Percentiles rank a stretch among this genome's conserved stretches.
These are phyloP conservation scores for Pyricularia sp. DNA, from an alignment of 2,329 filamentous ascomycete genomes.

Conservation along the genomic window DNA sequence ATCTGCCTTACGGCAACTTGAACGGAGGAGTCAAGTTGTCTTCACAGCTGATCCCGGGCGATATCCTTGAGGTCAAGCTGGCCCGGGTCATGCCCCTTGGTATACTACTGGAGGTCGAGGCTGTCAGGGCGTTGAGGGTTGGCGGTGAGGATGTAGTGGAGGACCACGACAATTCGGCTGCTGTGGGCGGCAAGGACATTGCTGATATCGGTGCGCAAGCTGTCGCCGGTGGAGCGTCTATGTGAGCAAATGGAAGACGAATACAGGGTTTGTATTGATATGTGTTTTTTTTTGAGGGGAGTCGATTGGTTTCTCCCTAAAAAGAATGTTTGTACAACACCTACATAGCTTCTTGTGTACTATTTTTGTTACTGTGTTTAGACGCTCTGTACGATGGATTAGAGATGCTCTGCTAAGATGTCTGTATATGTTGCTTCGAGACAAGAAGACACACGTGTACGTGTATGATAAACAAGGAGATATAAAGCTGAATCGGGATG, in stretches of 20 bases:
- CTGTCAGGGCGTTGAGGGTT: conserved; percentile 15
- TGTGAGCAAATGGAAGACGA: neutral
- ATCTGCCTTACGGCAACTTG: conserved; percentile 26
- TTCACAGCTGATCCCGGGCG: conserved; percentile 28
- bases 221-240: neutral
- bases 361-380: neutral
- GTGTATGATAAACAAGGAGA: too few relatives aligned
- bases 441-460: neutral
- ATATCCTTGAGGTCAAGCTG: conserved; percentile 40
- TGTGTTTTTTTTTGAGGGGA: neutral
- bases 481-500: too few relatives aligned
- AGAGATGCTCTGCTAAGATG: neutral
- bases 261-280: neutral
- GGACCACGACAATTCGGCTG: neutral
- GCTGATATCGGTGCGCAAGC: neutral
- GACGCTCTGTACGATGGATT: neutral
- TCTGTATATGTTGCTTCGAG: neutral
- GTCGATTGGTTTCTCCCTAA: neutral
- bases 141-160: conserved; percentile 7
- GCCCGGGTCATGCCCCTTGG: conserved; percentile 37
- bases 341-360: neutral
- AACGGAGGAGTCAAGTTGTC: conserved; percentile 15
- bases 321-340: neutral
- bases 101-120: conserved; percentile 32
- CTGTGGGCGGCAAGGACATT: neutral